Evolutionary conservation across 1,139 yeast genomes (phyloP).

Genomic region (Pichia sp.): DNA sequence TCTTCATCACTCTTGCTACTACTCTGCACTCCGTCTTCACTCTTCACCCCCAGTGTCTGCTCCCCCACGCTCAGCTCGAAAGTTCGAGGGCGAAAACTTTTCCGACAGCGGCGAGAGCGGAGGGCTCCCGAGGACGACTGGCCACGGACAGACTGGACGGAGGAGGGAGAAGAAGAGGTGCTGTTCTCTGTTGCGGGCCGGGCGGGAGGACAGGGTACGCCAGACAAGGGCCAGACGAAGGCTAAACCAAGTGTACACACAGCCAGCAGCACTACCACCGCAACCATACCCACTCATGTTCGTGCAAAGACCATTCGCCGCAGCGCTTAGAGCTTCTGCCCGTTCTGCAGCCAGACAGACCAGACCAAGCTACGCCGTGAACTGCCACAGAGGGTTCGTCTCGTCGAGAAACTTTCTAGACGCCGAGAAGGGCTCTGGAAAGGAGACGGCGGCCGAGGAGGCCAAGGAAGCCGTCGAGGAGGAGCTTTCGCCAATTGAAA

Average conservation of each 20-base stretch:
- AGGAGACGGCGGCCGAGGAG: conserved; percentile 4
- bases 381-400: conserved; percentile 11
- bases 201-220: neutral
- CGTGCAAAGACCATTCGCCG: conserved; percentile 11
- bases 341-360: conserved; percentile 6
- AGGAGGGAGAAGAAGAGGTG: neutral
- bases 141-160: too few species aligned
- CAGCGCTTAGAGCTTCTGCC: conserved; percentile 11
- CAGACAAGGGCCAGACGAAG: neutral
- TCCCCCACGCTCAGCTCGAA: neutral
- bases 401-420: conserved; percentile 16
- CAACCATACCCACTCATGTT: conserved; percentile 4
- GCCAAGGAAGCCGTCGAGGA: conserved; percentile 16
- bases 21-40: too few species aligned
- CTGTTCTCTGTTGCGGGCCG: too few species aligned
- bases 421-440: conserved; percentile 3
- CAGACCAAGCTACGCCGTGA: conserved; percentile 5
- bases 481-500: conserved; percentile 24
- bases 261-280: too few species aligned
- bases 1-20: neutral
- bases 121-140: neutral
- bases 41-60: neutral
- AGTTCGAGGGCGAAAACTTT: conserved; percentile 1
- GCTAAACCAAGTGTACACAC: neutral
- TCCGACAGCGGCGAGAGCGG: neutral